Percentiles rank a stretch among this genome's conserved stretches.
phyloP scores from a whole-genome alignment of 306 rosid species.

The Begonia fuchsioides region DNA sequence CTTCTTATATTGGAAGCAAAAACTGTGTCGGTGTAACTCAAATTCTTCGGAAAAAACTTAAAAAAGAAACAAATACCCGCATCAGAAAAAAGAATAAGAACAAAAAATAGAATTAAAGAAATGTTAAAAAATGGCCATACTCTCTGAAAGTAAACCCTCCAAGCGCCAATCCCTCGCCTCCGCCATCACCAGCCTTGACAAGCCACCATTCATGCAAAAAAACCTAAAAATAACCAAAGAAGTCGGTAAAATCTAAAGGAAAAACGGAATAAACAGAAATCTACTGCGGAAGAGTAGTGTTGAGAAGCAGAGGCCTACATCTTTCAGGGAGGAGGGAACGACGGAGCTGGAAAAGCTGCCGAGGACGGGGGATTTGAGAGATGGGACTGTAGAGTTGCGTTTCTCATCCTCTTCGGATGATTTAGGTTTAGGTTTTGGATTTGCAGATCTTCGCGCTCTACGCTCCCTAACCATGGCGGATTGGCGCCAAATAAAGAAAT shows the following conservation, averaged over 20 bases:
- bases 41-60: neutral
- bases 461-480: constrained; percentile 8
- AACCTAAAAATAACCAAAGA: constrained; percentile 10
- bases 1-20: too few species aligned
- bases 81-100: neutral
- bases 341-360: neutral
- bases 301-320: constrained; percentile 6
- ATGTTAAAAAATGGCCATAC: constrained; percentile 12
- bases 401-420: constrained; percentile 1
- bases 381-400: neutral
- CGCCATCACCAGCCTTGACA: constrained; percentile 6
- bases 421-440: neutral
- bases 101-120: neutral
- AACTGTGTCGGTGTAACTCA: too few species aligned
- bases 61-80: neutral
- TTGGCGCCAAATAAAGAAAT: too few species aligned
- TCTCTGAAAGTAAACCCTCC: constrained; percentile 21
- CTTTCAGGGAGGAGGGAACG: constrained; percentile 13
- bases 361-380: constrained; percentile 2
- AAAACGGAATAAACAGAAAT: neutral
- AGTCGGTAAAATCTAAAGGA: neutral
- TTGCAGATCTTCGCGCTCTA: constrained; percentile 4
- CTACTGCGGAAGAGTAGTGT: neutral
- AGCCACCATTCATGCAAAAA: constrained; percentile 36
- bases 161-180: constrained; percentile 19